Evolutionary conservation across 2,329 filamentous ascomycete genomes (phyloP), one percentile per base, ranked within the genome.

Genomic region (Exserohilum turcica): DNA sequence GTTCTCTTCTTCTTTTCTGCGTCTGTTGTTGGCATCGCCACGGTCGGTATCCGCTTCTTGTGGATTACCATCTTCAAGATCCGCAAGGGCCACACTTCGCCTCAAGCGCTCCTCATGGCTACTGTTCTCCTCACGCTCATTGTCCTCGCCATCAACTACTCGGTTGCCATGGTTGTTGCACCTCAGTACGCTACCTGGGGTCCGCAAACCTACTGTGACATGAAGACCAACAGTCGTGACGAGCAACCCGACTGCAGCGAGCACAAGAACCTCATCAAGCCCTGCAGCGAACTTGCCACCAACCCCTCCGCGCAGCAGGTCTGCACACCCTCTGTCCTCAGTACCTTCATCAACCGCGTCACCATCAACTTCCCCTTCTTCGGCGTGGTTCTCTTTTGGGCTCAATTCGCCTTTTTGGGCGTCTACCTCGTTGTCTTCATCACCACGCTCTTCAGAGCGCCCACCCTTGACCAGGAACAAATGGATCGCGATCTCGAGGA

Each of bases 291-390:
- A 73, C 79, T 86, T 7, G 84, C 87, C 5, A 80, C 86, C 29
- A 87, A 89, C 62, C 80, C 82, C n/a, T 81, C 83, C n/a, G 89
- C 91, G 3, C 84, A 84, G 61, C 83, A 87, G 54, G 87, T 96
- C 18, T 99, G 94, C 80, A 97, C 92, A 0, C 92, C 94, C 0
- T 93, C 88, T 18, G 87, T 97, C 32, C 89, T 92, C 73, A 94
- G 90, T 54, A 96, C 91, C 0, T 96, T 99, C 76, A 81, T 99
- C 60, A 97, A 97, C 75, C 87, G 92, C 38, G 85, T 97, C 56
- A 92, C 90, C 18, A 84, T 96, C 68, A 96, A 95, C 71, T 99
- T 94, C 82, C 92, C 94, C 5, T 91, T 97, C 71, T 96, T 99
- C 68, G 94, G 94, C 9, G 86, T 88, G 9, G 79, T 97, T n/a